These are phyloP conservation scores for Xylaria sp. DNA, from an alignment of 2,329 filamentous ascomycete species.

Conservation along the genomic window DNA sequence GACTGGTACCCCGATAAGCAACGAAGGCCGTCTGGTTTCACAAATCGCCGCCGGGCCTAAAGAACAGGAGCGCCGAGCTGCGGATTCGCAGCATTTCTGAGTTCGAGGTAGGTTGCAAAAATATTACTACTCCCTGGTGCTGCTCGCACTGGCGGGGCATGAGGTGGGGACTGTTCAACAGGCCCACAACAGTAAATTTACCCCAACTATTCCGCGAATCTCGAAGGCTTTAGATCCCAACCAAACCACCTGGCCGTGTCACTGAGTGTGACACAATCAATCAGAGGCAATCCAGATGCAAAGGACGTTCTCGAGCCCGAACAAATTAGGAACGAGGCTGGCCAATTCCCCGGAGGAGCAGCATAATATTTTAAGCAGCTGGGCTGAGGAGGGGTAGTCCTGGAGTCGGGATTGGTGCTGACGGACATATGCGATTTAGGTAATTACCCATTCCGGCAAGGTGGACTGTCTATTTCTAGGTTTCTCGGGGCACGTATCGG, in stretches of 20 bases:
- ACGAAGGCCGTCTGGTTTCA: slow-evolving; percentile 17
- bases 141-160: slow-evolving; percentile 26
- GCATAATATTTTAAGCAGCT: slow-evolving; percentile 2
- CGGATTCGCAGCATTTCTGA: slow-evolving; percentile 12
- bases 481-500: slow-evolving; percentile 14
- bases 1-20: slow-evolving; percentile 24
- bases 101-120: slow-evolving; percentile 29
- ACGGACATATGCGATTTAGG: slow-evolving; percentile 10
- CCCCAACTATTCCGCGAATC: slow-evolving; percentile 50
- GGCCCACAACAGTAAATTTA: slow-evolving; percentile 46
- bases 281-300: not conserved
- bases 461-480: slow-evolving; percentile 24
- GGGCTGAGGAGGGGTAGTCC: slow-evolving; percentile 3
- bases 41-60: slow-evolving; percentile 37
- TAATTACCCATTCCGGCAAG: slow-evolving; percentile 28
- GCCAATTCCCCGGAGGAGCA: not conserved
- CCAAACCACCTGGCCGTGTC: slow-evolving; percentile 14
- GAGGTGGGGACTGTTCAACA: slow-evolving; percentile 46
- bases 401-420: slow-evolving; percentile 14
- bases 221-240: slow-evolving; percentile 23
- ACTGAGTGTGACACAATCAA: slow-evolving; percentile 11
- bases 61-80: not conserved
- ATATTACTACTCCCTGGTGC: slow-evolving; percentile 26
- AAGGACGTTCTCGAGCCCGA: not conserved
- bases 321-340: not conserved